Percentiles rank a stretch among this genome's conserved stretches.
Evolutionary conservation across 495 filamentous ascomycete species (phyloP).

Genomic region (Podospora sp.): DNA sequence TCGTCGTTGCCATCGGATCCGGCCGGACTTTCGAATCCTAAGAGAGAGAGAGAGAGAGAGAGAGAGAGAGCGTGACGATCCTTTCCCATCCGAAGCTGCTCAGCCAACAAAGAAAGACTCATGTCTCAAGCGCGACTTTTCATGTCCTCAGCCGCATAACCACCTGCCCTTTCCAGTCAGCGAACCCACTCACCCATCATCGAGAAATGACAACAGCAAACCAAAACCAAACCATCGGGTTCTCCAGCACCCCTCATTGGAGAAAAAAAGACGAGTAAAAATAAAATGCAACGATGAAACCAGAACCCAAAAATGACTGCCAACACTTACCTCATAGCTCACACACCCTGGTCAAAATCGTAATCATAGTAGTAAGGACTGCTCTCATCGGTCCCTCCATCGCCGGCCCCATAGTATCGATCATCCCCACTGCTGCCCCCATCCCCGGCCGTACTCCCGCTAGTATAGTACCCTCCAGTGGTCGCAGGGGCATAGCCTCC

Average conservation of each 20-base stretch:
- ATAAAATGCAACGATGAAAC: no score
- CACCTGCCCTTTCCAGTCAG: constrained; percentile 20
- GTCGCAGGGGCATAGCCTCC: constrained; percentile 2
- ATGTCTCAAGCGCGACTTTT: neutral
- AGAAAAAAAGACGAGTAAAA: neutral
- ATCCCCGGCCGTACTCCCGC: constrained; percentile 7
- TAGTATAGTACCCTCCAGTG: constrained; percentile 3
- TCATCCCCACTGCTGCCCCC: constrained; percentile 22
- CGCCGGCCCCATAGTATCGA: neutral
- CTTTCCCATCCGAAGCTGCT: neutral
- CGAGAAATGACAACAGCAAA: neutral
- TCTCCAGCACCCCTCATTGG: neutral
- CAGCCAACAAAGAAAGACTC: neutral
- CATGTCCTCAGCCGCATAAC: constrained; percentile 6
- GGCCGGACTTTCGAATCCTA: neutral
- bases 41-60: neutral
- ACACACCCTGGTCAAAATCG: constrained; percentile 5
- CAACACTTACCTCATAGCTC: neutral
- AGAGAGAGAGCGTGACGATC: neutral
- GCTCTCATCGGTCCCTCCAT: constrained; percentile 7
- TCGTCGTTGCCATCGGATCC: neutral
- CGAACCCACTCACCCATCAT: constrained; percentile 5
- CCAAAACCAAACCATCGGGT: constrained; percentile 4
- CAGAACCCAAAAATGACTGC: no score
- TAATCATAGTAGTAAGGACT: constrained; percentile 13